Conservation (phyloP, 345 rosid species). For the Gynandropsis gynandra region DNA sequence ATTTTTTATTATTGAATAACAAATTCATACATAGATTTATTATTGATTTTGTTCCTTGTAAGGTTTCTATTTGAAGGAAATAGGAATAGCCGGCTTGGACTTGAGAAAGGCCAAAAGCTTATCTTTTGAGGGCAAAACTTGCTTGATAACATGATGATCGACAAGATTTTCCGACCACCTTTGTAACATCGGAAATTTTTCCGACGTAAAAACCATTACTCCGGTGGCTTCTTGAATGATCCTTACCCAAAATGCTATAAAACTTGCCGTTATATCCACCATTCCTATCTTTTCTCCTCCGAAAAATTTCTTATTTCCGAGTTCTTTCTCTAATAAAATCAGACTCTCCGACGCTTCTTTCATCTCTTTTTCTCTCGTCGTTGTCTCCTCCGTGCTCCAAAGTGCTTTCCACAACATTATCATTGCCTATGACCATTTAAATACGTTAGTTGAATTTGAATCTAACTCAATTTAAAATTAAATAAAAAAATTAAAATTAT, state of each 20-base stretch:
- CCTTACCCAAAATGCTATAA: slow-evolving; percentile 35
- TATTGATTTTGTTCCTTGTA: too few species aligned
- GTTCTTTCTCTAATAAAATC: slow-evolving; percentile 42
- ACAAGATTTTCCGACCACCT: too few species aligned
- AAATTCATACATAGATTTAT: too few species aligned
- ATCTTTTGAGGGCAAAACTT: too few species aligned
- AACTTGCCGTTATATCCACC: slow-evolving; percentile 47
- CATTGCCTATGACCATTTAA: slow-evolving; percentile 30
- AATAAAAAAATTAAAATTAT: neutral
- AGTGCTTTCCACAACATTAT: slow-evolving; percentile 26
- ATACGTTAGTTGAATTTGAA: too few species aligned
- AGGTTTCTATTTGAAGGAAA: too few species aligned
- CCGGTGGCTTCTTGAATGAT: slow-evolving; percentile 34
- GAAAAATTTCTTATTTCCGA: slow-evolving; percentile 41
- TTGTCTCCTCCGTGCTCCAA: slow-evolving; percentile 26
- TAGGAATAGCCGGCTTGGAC: too few species aligned
- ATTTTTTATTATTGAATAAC: too few species aligned
- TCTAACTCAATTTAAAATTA: neutral
- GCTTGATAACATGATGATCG: too few species aligned
- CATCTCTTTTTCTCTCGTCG: slow-evolving; percentile 26
- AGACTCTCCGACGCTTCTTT: slow-evolving; percentile 38
- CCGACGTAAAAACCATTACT: slow-evolving; percentile 34
- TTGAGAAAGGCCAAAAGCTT: too few species aligned
- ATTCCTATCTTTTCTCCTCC: slow-evolving; percentile 56
- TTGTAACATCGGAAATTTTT: too few species aligned